Evolutionary conservation across 495 filamentous ascomycete species (phyloP).

Genomic region (Xylaria venustula): DNA sequence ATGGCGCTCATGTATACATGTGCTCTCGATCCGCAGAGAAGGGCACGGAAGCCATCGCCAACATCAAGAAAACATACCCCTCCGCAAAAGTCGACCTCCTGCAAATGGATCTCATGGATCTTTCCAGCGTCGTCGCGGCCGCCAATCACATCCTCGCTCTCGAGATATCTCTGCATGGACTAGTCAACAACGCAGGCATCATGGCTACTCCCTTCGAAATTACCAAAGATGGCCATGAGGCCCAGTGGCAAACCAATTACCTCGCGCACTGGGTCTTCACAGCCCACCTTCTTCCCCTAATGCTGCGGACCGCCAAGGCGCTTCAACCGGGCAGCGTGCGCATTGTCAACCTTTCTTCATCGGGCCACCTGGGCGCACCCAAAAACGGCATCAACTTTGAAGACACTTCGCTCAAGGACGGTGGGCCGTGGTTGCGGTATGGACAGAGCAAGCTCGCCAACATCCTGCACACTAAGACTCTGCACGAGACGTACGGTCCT

Average conservation of each 20-base stretch:
- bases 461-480: slow-evolving; percentile 36
- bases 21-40: slow-evolving; percentile 36
- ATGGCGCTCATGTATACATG: slow-evolving; percentile 45
- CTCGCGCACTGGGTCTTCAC: slow-evolving; percentile 47
- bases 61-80: slow-evolving; percentile 35
- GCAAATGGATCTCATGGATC: slow-evolving; percentile 41
- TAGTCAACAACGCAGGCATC: slow-evolving; percentile 38
- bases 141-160: slow-evolving; percentile 14
- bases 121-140: slow-evolving; percentile 29
- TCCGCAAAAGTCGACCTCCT: slow-evolving; percentile 39
- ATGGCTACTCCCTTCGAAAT: slow-evolving; percentile 41
- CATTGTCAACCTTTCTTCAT: slow-evolving; percentile 39
- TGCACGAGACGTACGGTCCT: slow-evolving; percentile 37
- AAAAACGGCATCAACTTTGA: slow-evolving; percentile 33
- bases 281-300: slow-evolving; percentile 36
- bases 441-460: slow-evolving; percentile 48
- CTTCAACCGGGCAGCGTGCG: slow-evolving; percentile 31
- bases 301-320: slow-evolving; percentile 26
- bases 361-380: slow-evolving; percentile 33
- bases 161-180: slow-evolving; percentile 28
- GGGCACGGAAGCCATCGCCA: slow-evolving; percentile 33
- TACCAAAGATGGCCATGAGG: slow-evolving; percentile 50
- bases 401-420: slow-evolving; percentile 16
- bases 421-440: slow-evolving; percentile 36
- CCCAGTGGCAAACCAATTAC: slow-evolving; percentile 48